phyloP scores from a whole-genome alignment of 805 yeast genomes.

The Candida tibetensis region DNA sequence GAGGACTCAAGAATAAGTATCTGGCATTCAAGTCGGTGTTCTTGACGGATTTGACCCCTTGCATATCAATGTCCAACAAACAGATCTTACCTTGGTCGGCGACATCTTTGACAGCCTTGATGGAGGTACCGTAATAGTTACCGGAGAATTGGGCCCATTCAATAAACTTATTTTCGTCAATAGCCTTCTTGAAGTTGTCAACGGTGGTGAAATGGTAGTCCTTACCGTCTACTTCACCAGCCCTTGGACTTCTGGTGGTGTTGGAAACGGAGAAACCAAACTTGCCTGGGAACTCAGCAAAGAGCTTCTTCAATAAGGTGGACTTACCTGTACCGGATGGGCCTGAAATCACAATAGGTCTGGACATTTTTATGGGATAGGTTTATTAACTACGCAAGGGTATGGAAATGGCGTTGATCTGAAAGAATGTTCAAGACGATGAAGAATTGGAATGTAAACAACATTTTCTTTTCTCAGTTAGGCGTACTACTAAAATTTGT shows the following conservation, averaged over 20 bases:
- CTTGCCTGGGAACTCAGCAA: constrained; percentile 82
- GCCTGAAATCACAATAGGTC: constrained; percentile 94
- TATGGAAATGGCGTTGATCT: constrained; percentile 49
- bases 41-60: constrained; percentile 94
- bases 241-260: constrained; percentile 89
- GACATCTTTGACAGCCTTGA: constrained; percentile 79
- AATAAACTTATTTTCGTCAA: constrained; percentile 72
- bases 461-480: no score
- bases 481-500: no score
- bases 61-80: constrained; percentile 97
- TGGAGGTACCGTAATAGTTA: constrained; percentile 93
- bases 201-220: constrained; percentile 87
- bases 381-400: constrained; percentile 41
- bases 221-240: constrained; percentile 84
- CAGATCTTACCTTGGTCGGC: constrained; percentile 67
- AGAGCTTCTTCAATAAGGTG: constrained; percentile 82
- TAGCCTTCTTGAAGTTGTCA: constrained; percentile 74
- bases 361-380: constrained; percentile 27
- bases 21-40: constrained; percentile 78
- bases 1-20: constrained; percentile 87
- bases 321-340: constrained; percentile 98
- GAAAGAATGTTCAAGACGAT: no score
- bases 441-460: not conserved
- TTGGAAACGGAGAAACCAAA: constrained; percentile 95
- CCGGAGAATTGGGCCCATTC: constrained; percentile 99